phyloP scores from a whole-genome alignment of 345 rosid genomes.

The Salix exigua region DNA sequence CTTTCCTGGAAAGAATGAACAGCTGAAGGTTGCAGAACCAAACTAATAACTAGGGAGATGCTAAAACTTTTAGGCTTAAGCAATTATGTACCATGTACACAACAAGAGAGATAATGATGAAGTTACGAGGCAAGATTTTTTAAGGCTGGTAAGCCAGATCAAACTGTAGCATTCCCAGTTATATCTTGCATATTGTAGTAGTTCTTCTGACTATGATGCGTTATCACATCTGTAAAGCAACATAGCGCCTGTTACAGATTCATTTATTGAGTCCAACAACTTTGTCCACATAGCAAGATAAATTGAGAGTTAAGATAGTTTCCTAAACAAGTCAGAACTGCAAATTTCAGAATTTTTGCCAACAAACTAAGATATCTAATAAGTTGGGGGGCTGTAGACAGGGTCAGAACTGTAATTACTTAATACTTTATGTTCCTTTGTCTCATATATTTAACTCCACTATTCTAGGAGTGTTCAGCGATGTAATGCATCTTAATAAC shows the following conservation, averaged over 20 bases:
- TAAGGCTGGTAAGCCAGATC: background rate
- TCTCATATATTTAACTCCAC: background rate
- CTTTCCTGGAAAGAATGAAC: background rate
- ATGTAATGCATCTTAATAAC: background rate
- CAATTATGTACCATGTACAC: background rate
- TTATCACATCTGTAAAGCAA: background rate
- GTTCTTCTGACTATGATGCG: background rate
- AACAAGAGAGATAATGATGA: background rate
- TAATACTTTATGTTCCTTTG: background rate
- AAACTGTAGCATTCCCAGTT: background rate
- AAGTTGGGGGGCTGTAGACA: background rate
- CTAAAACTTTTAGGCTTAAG: background rate
- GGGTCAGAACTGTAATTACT: background rate
- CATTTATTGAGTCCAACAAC: background rate
- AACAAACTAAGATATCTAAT: background rate
- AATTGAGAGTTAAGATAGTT: background rate
- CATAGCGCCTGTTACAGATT: background rate
- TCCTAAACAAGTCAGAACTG: background rate
- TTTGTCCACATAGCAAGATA: background rate
- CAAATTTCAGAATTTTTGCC: background rate
- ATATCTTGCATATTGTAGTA: background rate
- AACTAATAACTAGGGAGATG: background rate
- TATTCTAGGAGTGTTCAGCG: background rate
- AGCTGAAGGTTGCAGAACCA: background rate
- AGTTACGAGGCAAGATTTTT: background rate